phyloP scores from a whole-genome alignment of 2,329 filamentous ascomycete species.

The Talaromyces sp. region DNA sequence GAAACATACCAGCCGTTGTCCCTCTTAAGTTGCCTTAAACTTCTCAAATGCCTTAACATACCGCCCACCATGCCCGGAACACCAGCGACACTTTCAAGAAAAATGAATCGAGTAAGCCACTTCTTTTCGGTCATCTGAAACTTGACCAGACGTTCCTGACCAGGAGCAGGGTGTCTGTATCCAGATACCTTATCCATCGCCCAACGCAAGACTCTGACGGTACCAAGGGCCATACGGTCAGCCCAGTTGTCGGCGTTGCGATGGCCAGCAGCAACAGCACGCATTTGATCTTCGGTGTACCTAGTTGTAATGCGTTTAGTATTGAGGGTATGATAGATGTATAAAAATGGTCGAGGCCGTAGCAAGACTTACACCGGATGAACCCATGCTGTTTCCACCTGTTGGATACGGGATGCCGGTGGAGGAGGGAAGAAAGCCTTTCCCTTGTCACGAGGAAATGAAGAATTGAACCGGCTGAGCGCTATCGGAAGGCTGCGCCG shows the following conservation, averaged over 20 bases:
- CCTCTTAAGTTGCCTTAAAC: constrained; percentile 77
- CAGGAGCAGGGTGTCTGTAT: constrained; percentile 62
- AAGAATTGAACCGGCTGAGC: no score
- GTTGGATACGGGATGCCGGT: no score
- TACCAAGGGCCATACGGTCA: constrained; percentile 73
- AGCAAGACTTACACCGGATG: no score
- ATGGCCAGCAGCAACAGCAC: constrained; percentile 68
- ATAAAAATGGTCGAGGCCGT: no score
- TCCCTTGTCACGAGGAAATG: no score
- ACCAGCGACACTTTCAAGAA: constrained; percentile 89
- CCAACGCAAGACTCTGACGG: constrained; percentile 72
- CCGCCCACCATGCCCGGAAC: constrained; percentile 97
- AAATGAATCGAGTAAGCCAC: constrained; percentile 86
- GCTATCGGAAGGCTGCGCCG: no score
- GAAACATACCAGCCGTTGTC: constrained; percentile 75
- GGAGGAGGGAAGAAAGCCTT: no score
- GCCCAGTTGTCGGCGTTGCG: constrained; percentile 68
- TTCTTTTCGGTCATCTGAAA: constrained; percentile 77
- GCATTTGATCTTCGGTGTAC: constrained; percentile 78
- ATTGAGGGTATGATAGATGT: no score
- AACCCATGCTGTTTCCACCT: no score
- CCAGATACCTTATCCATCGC: constrained; percentile 82
- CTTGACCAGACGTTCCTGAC: constrained; percentile 47
- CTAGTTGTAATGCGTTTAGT: constrained; percentile 21
- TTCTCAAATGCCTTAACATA: constrained; percentile 85